Conservation (phyloP, 352 stramenopile species). For the Pythium brassicae region DNA sequence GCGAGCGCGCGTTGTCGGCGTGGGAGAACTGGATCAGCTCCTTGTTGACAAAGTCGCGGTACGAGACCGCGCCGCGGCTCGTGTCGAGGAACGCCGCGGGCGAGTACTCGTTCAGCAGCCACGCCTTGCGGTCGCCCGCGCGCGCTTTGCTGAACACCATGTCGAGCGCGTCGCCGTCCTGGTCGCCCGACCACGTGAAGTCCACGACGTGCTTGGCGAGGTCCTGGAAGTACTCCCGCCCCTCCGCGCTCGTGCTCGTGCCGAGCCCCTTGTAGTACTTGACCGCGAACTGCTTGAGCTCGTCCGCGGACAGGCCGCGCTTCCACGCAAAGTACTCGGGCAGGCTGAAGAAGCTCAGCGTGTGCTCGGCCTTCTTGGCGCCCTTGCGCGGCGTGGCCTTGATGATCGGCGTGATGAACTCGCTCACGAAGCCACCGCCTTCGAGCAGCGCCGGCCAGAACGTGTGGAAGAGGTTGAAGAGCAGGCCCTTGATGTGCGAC, state of each 20-base stretch:
- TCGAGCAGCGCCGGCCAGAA: conserved; percentile 98
- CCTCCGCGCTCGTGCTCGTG: conserved; percentile 96
- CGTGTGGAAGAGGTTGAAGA: conserved; percentile 99
- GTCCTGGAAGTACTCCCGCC: conserved; percentile 98
- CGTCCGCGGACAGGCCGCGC: conserved; percentile 33
- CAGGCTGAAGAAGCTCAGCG: conserved; percentile 95
- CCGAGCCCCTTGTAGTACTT: conserved; percentile 99
- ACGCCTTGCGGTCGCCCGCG: conserved; percentile 95
- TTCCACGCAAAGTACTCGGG: conserved; percentile 97
- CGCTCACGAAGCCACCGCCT: conserved; percentile 93
- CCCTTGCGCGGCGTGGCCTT: conserved; percentile 90
- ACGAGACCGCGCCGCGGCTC: conserved; percentile 84
- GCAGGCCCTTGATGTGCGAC: conserved; percentile 98
- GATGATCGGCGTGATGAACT: conserved; percentile 99
- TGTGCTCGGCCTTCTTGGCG: conserved; percentile 45
- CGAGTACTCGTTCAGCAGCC: conserved; percentile 89
- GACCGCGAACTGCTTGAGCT: conserved; percentile 92
- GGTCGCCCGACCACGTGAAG: conserved; percentile 67
- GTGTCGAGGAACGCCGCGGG: conserved; percentile 94
- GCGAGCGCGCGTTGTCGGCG: conserved; percentile 94
- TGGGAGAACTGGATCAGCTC: conserved; percentile 99
- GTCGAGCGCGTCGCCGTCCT: conserved; percentile 94
- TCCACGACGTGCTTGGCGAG: conserved; percentile 93
- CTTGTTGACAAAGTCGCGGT: conserved; percentile 97
- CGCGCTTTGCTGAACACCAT: conserved; percentile 99